Evolutionary conservation across 2,329 filamentous ascomycete genomes (phyloP).

Genomic region (Xenoacremonium recifei): DNA sequence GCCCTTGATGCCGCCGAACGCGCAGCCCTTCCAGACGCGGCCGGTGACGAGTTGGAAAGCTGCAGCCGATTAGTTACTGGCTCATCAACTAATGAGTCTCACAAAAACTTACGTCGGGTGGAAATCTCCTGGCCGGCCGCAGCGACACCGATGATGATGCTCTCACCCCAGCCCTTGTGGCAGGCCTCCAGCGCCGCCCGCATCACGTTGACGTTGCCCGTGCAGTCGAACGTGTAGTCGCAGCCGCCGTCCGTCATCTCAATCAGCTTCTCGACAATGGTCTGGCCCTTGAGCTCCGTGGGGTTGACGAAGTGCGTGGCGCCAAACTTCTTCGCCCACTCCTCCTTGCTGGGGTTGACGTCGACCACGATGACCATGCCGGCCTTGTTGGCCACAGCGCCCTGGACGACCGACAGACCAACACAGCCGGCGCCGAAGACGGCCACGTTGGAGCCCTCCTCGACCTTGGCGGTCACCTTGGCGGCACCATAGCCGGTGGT

Average conservation of each 20-base stretch:
- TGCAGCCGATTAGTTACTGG: conserved; percentile 33
- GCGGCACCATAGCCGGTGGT: conserved; percentile 97
- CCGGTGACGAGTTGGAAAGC: conserved; percentile 99
- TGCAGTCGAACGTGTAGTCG: conserved; percentile 99
- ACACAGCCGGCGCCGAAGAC: conserved; percentile 96
- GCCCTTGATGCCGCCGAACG: conserved; percentile 97
- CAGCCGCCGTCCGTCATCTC: conserved; percentile 98
- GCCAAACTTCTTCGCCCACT: conserved; percentile 91
- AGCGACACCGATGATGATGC: conserved; percentile 95
- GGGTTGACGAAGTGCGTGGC: conserved; percentile 98
- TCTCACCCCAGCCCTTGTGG: conserved; percentile 99
- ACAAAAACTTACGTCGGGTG: conserved; percentile 75
- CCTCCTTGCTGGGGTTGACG: conserved; percentile 87
- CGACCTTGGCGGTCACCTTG: conserved; percentile 86
- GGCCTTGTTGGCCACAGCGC: conserved; percentile 81
- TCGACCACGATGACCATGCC: conserved; percentile 71
- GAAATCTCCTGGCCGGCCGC: conserved; percentile 94
- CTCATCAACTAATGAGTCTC: neutral
- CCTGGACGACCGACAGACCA: conserved; percentile 92
- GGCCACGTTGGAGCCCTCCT: conserved; percentile 85
- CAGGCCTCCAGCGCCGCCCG: conserved; percentile 92
- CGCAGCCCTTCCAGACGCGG: conserved; percentile 96
- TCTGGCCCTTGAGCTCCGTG: conserved; percentile 71
- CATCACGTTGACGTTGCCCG: conserved; percentile 95
- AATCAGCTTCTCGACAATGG: conserved; percentile 86